Evolutionary conservation across 2,329 filamentous ascomycete genomes (phyloP), one percentile per base, ranked within the genome.

Genomic region (Cytospora schulzeri): DNA sequence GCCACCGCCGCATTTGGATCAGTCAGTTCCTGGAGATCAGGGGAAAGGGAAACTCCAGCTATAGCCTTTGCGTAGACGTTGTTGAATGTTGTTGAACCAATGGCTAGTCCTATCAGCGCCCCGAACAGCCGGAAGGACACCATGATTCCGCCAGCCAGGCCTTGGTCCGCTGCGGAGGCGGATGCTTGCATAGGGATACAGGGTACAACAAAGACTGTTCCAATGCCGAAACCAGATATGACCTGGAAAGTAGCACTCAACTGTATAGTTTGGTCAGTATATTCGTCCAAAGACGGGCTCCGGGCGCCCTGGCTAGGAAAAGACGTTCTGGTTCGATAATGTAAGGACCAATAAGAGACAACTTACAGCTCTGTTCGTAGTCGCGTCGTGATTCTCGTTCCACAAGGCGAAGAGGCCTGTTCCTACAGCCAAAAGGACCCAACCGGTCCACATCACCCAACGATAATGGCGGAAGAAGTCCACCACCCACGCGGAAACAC

Each of bases 161-260:
- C 63, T 45, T 67, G 60, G 15, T 67, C 65, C 6, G 50, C 62
- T 9, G 33, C 45, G 12, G 45, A 5, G 24, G 60, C 62, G 22
- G 62, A 65, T 1, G 65, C 62, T 64, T 53, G 51, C 51, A 53
- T 53, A 17, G 51, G 51, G 11, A 53, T 53, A n/a, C n/a, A 53
- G 41, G n/a, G 57, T 64, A 66, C 60, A 9, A 41, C 60, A 29
- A 68, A 69, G 19, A 63, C n/a, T 15, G 51, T 53, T 11, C 62
- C 69, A 17, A 74, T 65, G 11, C 51, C 51, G 17, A 53, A 24
- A 7, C 51, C 51, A 26, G 51, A 26, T 26, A 53, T 53, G 19
- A 53, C 51, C 9, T 53, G 51, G 28, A 26, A 26, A 26, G 24
- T 31, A 24, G 51, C 51, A 17, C 51, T 53, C 51, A 31, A 15